phyloP scores from a whole-genome alignment of 192 early-diverging fungal genomes.

The Martensiomyces pterosporus region DNA sequence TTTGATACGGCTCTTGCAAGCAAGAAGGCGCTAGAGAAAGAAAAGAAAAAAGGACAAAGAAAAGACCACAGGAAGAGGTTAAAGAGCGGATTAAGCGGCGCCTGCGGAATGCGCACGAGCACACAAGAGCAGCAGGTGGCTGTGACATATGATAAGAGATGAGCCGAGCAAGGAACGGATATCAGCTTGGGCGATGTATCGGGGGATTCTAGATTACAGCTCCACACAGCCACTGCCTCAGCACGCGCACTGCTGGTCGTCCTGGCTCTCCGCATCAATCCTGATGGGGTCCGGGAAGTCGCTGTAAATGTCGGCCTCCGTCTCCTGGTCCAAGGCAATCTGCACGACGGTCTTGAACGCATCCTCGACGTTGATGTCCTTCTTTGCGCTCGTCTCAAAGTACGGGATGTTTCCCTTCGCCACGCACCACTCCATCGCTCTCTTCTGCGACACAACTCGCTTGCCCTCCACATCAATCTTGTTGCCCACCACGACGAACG shows the following conservation, averaged over 20 bases:
- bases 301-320: conserved; percentile 55
- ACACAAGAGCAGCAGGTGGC: too few relatives aligned
- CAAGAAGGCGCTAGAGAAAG: background rate
- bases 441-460: conserved; percentile 86
- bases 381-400: conserved; percentile 98
- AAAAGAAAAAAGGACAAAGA: background rate
- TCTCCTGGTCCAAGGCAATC: conserved; percentile 92
- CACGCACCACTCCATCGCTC: conserved; percentile 94
- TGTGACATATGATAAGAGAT: too few relatives aligned
- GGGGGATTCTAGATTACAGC: too few relatives aligned
- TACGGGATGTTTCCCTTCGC: conserved; percentile 95
- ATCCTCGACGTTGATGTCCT: conserved; percentile 95
- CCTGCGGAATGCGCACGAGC: too few relatives aligned
- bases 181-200: background rate
- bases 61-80: background rate
- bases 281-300: conserved; percentile 90
- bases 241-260: conserved; percentile 64
- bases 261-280: conserved; percentile 72
- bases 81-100: background rate
- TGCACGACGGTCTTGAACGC: conserved; percentile 96
- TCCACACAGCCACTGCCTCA: too few relatives aligned
- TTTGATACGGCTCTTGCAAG: too few relatives aligned
- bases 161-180: background rate
- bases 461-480: conserved; percentile 97
- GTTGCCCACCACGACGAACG: conserved; percentile 99